Conservation (phyloP, 306 rosid species). For the Urtica urens region DNA sequence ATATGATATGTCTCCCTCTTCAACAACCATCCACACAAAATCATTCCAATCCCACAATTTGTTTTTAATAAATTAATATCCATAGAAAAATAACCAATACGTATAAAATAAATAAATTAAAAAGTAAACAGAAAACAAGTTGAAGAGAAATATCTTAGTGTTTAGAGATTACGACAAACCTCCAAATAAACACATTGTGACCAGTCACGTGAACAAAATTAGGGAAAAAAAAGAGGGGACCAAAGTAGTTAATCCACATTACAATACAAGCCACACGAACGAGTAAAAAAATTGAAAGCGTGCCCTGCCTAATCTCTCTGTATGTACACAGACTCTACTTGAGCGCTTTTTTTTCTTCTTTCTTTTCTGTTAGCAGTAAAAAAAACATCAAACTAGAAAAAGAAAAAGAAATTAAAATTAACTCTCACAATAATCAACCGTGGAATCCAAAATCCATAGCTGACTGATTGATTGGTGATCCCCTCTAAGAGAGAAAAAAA, state of each 20-base stretch:
- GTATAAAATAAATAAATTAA: not conserved
- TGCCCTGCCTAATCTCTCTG: slow-evolving; percentile 7
- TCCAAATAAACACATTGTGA: not conserved
- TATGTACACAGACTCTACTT: slow-evolving; percentile 1
- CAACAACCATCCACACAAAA: too few relatives aligned
- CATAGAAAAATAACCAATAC: not conserved
- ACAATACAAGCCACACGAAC: slow-evolving; percentile 10
- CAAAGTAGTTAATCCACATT: too few relatives aligned
- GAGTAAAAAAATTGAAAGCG: slow-evolving; percentile 34
- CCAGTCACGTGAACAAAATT: not conserved
- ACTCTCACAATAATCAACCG: slow-evolving; percentile 2
- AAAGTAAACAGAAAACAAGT: not conserved
- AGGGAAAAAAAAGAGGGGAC: not conserved
- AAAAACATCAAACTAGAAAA: not conserved
- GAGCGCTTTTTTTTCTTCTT: not conserved
- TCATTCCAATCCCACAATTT: too few relatives aligned
- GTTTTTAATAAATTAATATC: not conserved
- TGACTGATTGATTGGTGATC: not conserved
- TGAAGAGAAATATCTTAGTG: too few relatives aligned
- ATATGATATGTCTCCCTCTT: too few relatives aligned
- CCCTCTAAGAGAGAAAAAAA: not conserved
- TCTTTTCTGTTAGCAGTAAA: slow-evolving; percentile 1
- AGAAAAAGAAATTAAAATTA: not conserved
- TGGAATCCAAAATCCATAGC: slow-evolving; percentile 6
- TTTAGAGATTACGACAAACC: not conserved